Base-by-base conservation (phyloP, 2,329 filamentous ascomycete genomes). In the Botrytis squamosa region DNA sequence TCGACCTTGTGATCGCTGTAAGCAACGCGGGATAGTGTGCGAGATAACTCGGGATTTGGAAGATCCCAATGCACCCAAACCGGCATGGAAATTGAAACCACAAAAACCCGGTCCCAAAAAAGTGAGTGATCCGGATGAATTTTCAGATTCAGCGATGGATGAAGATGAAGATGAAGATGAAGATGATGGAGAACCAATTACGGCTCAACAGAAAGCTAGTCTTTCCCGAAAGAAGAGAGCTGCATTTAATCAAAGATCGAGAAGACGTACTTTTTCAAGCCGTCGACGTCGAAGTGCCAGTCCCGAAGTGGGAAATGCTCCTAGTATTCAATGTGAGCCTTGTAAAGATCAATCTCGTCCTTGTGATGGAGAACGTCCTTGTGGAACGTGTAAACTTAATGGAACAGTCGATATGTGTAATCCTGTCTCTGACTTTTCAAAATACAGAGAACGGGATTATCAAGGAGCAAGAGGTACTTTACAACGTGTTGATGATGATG, bases 1-100 rank as follows among this genome's bases (percentile, higher is more conserved):
- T 40, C 57, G n/a, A 42, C 70, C 70, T 8, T 72, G 70, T 20
- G 62, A 33, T 5, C 70, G 62, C 36, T 72, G 70, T 20, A 67
- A 25, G 9, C 4, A 55, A 46, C 70, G 66, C 7, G 66, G 66
- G 18, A 68, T 68, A 12, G 36, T 55, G 20, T 68, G 66, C 6
- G 66, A 68, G n/a, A 42, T 68, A 14, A 42, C 25, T 14, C 66
- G 66, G 12, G 66, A 68, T 5, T 52, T 68, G 8, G 36, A 55
- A 42, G 66, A 57, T 33, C 25, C 66, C 2, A 68, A 42, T 6
- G 49, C 65, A 9, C 16, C 66, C 4, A 29, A 40, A 10, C 66
- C 25, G 18, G 46, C 36, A 18, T 40, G 66, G 66, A 68, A 68
- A 40, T 18, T 1, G 25, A 42, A 25, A 25, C 5, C 14, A 5